Conservation (phyloP, 345 rosid genomes). For the Mercurialis annua region DNA sequence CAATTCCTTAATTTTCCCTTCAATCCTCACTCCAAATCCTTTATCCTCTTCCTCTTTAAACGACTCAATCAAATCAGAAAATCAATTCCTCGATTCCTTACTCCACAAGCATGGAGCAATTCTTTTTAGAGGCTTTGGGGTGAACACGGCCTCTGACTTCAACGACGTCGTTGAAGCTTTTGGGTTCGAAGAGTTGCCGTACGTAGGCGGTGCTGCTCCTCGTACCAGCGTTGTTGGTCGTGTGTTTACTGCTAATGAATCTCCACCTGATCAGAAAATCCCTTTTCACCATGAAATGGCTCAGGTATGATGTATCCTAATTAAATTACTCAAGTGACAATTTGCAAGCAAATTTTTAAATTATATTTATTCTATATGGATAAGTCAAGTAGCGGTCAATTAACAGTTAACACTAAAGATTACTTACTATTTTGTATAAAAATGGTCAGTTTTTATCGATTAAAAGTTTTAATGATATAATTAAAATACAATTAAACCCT, state of each 20-base stretch:
- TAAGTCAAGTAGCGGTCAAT: too few relatives aligned
- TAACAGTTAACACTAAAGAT: too few relatives aligned
- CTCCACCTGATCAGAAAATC: conserved; percentile 89
- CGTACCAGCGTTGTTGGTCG: conserved; percentile 76
- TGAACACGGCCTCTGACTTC: conserved; percentile 62
- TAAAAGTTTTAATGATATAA: too few relatives aligned
- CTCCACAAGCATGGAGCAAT: conserved; percentile 62
- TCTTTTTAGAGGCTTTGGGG: conserved; percentile 64
- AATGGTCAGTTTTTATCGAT: too few relatives aligned
- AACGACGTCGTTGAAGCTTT: conserved; percentile 82
- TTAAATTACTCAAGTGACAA: too few relatives aligned
- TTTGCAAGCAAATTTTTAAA: too few relatives aligned
- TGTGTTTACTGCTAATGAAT: conserved; percentile 88
- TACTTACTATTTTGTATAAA: too few relatives aligned
- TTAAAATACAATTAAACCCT: too few relatives aligned
- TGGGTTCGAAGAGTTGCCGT: conserved; percentile 85
- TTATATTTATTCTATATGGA: too few relatives aligned
- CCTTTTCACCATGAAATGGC: conserved; percentile 97
- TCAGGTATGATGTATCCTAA: too few relatives aligned
- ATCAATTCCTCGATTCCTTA: conserved; percentile 54
- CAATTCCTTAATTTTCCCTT: conserved; percentile 52
- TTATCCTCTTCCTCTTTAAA: conserved; percentile 33
- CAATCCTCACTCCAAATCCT: conserved; percentile 43
- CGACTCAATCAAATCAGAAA: conserved; percentile 39
- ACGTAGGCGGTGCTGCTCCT: conserved; percentile 89